Percentiles rank a stretch among this genome's conserved stretches.
These are phyloP conservation scores for Xerocomus potaroensis DNA, from an alignment of 768 basidiomycete genomes.

Conservation along the genomic window DNA sequence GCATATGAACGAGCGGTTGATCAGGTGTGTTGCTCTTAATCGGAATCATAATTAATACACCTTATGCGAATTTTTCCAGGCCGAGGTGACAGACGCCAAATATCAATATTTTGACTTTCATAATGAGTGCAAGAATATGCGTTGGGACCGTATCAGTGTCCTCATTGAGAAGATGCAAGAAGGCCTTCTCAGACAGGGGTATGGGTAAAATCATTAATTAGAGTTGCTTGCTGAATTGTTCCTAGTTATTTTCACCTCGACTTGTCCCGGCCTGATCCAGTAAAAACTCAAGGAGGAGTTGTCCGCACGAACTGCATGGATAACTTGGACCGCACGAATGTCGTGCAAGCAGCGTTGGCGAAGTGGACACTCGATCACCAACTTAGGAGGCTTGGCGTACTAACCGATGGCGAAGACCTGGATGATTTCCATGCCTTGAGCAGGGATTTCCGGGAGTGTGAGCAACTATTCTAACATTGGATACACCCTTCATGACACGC, in stretches of 20 bases:
- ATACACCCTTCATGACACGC: neutral
- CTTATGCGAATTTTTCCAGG: conserved; percentile 33
- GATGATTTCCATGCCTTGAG: conserved; percentile 81
- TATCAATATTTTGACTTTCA: conserved; percentile 99
- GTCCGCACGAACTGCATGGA: conserved; percentile 99
- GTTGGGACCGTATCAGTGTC: conserved; percentile 87
- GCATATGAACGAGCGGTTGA: conserved; percentile 80
- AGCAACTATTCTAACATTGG: conserved; percentile 25
- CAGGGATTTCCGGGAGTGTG: conserved; percentile 84
- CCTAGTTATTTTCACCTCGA: conserved; percentile 76
- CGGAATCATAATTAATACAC: neutral
- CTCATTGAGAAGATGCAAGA: conserved; percentile 74
- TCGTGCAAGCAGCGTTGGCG: conserved; percentile 88
- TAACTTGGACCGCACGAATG: conserved; percentile 93
- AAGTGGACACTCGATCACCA: conserved; percentile 81
- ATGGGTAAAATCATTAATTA: neutral
- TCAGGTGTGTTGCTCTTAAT: conserved; percentile 40
- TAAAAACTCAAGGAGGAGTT: conserved; percentile 65
- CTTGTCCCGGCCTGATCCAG: conserved; percentile 39
- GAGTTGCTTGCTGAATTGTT: conserved; percentile 5
- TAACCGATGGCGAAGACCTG: conserved; percentile 65
- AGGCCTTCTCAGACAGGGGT: conserved; percentile 70
- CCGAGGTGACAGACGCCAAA: conserved; percentile 61
- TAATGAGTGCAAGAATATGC: conserved; percentile 89
- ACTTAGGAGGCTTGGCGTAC: conserved; percentile 65